Conservation (phyloP, 176 grass and related monocot genomes). For the Stipa capillata region DNA sequence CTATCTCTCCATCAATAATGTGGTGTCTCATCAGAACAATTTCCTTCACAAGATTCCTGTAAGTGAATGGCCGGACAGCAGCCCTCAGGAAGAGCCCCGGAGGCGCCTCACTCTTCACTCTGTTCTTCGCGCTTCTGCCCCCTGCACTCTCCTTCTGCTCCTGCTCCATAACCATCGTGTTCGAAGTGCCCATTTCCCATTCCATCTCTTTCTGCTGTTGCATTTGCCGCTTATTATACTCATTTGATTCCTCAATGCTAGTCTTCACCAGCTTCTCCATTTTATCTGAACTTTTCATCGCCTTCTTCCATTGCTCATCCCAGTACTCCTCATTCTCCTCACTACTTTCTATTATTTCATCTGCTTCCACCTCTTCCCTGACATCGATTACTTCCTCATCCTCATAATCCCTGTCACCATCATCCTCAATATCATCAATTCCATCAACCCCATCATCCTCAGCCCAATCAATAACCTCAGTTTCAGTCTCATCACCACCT, state of each 20-base stretch:
- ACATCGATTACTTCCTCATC: constrained; percentile 33
- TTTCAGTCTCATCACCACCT: constrained; percentile 7
- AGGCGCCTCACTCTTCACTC: constrained; percentile 22
- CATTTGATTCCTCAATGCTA: constrained; percentile 39
- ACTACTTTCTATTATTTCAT: constrained; percentile 11
- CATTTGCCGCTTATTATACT: constrained; percentile 32
- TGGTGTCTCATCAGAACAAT: constrained; percentile 78
- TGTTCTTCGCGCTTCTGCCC: not conserved
- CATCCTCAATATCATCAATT: constrained; percentile 23
- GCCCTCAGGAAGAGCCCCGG: constrained; percentile 62
- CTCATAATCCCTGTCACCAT: constrained; percentile 16
- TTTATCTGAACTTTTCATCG: constrained; percentile 62
- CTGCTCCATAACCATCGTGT: constrained; percentile 18
- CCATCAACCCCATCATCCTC: constrained; percentile 49
- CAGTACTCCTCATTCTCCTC: constrained; percentile 61
- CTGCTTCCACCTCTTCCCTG: constrained; percentile 14
- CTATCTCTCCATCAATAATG: constrained; percentile 81
- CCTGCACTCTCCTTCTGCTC: constrained; percentile 16
- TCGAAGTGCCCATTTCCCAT: constrained; percentile 7
- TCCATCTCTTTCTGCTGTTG: constrained; percentile 28
- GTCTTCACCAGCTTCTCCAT: constrained; percentile 83
- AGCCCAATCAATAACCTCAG: constrained; percentile 39
- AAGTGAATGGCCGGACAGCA: constrained; percentile 68
- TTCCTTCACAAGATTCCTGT: constrained; percentile 91
- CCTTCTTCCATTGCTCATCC: constrained; percentile 67